phyloP scores from a whole-genome alignment of 1,139 yeast species.

The Geotrichum carabidarum region DNA sequence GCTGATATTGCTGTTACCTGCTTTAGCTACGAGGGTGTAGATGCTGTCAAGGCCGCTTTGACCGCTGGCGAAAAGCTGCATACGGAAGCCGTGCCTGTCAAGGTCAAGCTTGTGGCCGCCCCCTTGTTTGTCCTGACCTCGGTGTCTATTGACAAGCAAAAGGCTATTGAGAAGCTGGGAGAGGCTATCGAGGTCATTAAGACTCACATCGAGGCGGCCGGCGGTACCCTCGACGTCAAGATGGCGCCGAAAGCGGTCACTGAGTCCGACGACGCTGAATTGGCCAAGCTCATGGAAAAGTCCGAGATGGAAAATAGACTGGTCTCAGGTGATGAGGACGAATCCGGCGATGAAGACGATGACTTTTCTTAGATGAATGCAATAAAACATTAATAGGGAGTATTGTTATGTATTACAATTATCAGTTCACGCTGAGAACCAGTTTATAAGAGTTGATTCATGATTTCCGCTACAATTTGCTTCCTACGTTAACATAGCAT shows the following conservation, averaged over 20 bases:
- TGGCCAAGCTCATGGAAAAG: constrained; percentile 84
- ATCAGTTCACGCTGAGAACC: too few species aligned
- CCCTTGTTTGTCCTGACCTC: constrained; percentile 93
- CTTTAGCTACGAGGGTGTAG: constrained; percentile 95
- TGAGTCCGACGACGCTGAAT: constrained; percentile 96
- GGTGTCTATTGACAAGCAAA: constrained; percentile 84
- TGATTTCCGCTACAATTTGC: too few species aligned
- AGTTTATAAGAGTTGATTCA: too few species aligned
- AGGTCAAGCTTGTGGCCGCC: constrained; percentile 94
- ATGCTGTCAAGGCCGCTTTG: constrained; percentile 88
- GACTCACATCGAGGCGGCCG: constrained; percentile 62
- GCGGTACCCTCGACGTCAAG: constrained; percentile 86
- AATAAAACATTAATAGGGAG: neutral
- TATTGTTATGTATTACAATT: too few species aligned
- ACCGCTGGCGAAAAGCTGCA: constrained; percentile 79
- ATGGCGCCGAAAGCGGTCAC: constrained; percentile 99
- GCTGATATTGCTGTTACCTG: constrained; percentile 98
- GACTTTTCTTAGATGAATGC: constrained; percentile 23
- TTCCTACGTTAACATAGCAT: too few species aligned
- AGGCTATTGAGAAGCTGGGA: constrained; percentile 75
- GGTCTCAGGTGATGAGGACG: constrained; percentile 58
- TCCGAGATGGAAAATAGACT: constrained; percentile 62
- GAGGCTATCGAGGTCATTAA: constrained; percentile 73
- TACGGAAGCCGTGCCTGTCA: constrained; percentile 76
- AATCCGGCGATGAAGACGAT: constrained; percentile 41